These are phyloP conservation scores for Hippophae tibetana DNA, from an alignment of 306 rosid species.

Conservation along the genomic window DNA sequence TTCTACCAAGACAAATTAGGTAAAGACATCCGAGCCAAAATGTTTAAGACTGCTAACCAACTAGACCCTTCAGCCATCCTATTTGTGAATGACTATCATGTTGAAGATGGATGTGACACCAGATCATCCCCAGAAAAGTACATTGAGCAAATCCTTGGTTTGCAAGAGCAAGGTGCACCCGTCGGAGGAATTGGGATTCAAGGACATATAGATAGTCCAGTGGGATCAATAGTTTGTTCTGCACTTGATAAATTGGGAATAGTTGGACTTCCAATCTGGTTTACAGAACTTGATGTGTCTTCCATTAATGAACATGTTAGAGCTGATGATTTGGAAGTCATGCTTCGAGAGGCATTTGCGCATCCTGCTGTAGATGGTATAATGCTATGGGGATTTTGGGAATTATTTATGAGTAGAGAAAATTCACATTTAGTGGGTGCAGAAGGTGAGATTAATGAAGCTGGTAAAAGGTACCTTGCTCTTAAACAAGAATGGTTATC, in stretches of 20 bases:
- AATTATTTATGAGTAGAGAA: conserved; percentile 70
- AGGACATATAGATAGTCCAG: conserved; percentile 81
- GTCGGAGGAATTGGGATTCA: conserved; percentile 89
- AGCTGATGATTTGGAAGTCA: conserved; percentile 86
- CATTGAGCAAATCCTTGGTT: conserved; percentile 55
- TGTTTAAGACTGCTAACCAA: conserved; percentile 73
- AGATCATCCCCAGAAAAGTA: conserved; percentile 70
- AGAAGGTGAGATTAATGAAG: conserved; percentile 79
- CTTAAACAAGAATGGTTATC: conserved; percentile 80
- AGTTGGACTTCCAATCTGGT: conserved; percentile 81
- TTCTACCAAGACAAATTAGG: conserved; percentile 70
- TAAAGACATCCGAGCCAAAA: conserved; percentile 57
- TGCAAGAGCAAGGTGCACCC: conserved; percentile 68
- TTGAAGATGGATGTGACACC: conserved; percentile 73
- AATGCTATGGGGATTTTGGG: conserved; percentile 94
- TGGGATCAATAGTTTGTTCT: conserved; percentile 68
- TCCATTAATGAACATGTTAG: conserved; percentile 59
- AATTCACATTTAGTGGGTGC: conserved; percentile 69
- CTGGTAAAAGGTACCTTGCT: conserved; percentile 55
- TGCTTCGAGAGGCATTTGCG: conserved; percentile 63
- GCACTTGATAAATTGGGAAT: conserved; percentile 64
- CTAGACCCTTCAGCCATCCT: conserved; percentile 58
- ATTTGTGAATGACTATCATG: conserved; percentile 72
- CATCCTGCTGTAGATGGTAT: conserved; percentile 74
- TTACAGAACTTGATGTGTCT: conserved; percentile 78